Conservation (phyloP, 768 basidiomycete genomes). For the Kockovaella imperatae region DNA sequence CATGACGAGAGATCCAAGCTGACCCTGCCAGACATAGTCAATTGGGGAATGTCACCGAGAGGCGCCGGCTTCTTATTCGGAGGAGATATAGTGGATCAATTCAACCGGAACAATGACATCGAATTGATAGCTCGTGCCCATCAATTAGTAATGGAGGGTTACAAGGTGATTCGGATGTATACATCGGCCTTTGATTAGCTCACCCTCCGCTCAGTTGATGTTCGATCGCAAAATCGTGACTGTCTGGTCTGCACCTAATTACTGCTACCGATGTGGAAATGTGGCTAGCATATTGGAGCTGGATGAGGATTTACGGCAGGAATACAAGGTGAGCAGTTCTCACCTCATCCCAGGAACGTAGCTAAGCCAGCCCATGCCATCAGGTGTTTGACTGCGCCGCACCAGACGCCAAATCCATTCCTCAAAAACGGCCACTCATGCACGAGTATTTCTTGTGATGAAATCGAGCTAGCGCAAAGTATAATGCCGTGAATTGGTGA, state of each 20-base stretch:
- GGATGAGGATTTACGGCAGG: slow-evolving; percentile 84
- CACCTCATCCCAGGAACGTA: neutral
- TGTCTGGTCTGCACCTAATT: slow-evolving; percentile 97
- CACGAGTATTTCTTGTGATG: slow-evolving; percentile 44
- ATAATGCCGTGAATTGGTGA: neutral
- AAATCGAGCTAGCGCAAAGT: neutral
- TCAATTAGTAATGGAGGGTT: slow-evolving; percentile 96
- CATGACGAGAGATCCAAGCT: neutral
- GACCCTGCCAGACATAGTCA: slow-evolving; percentile 66
- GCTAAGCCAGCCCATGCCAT: neutral
- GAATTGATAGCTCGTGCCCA: slow-evolving; percentile 87
- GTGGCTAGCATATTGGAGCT: slow-evolving; percentile 90
- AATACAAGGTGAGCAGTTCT: slow-evolving; percentile 65
- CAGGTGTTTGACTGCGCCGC: slow-evolving; percentile 70
- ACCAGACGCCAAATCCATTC: slow-evolving; percentile 45
- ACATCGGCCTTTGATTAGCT: neutral
- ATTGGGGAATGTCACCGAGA: slow-evolving; percentile 93
- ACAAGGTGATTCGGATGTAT: slow-evolving; percentile 49
- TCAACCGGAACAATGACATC: slow-evolving; percentile 85
- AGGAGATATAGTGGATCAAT: slow-evolving; percentile 67
- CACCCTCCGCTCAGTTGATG: slow-evolving; percentile 55
- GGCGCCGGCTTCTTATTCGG: slow-evolving; percentile 97
- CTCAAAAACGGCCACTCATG: slow-evolving; percentile 44
- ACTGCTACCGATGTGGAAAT: slow-evolving; percentile 88
- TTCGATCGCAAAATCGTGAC: slow-evolving; percentile 92